Base-by-base conservation (phyloP, 768 basidiomycete genomes). In the Psilocybe subaeruginosa region DNA sequence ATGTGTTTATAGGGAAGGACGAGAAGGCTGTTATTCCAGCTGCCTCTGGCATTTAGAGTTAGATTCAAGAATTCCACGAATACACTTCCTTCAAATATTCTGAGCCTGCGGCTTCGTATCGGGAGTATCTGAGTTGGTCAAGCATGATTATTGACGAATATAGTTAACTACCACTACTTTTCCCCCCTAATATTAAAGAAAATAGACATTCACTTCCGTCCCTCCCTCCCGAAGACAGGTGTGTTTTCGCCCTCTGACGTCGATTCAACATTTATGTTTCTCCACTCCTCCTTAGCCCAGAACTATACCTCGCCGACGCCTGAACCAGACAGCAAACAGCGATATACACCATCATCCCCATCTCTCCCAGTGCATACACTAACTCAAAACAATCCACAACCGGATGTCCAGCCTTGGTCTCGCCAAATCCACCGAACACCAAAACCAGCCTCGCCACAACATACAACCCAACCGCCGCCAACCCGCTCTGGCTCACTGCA, bases 11-110 rank as follows among this genome's bases (percentile, higher is more conserved):
- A 93, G 91, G 92, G 56, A 81, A 89, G 69, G 91, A 93, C 68
- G 91, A 93, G 76, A 80, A 91, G 58, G 87, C 84, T 19, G 76
- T 88, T 59, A 72, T 83, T 47, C 91, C 92, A 12, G 91, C 89
- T 62, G 89, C 89, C 50, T 83, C 87, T 47, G 86, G 85, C 39
- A 73, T 82, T 63, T 68, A 68, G 66, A 65, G 1, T 47, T 63
- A 67, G 47, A 58, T n/a, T 46, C 55, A 58, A 49, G 39, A 50
- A 54, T 11, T 29, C 37, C 27, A 51, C n/a, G 48, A 61, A 63
- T 63, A 59, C 16, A 67, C 23, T 59, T 41, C 41, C 23, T 50
- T 58, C 29, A 51, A 62, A 46, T 29, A 29, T n/a, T 43, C 41
- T 33, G 8, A 17, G 16, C 30, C 47, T 29, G 27, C 2, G 5